Percentiles rank a stretch among this genome's conserved stretches.
Conservation (phyloP, 768 basidiomycete genomes). For the Suillus occidentalis region DNA sequence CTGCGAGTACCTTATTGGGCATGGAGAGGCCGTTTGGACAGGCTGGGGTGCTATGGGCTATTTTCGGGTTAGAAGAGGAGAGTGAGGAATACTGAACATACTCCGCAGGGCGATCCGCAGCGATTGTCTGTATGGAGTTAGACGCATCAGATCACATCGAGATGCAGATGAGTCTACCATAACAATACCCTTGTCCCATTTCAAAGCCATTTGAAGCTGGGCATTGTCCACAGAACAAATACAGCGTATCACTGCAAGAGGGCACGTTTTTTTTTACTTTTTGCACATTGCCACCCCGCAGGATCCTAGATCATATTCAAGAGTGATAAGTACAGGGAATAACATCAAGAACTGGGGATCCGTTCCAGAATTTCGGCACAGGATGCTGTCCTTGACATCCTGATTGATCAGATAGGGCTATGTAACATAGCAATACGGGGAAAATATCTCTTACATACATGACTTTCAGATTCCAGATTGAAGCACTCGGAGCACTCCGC, state of each 20-base stretch:
- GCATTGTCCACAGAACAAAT: background rate
- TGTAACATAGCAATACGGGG: background rate
- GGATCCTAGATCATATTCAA: background rate
- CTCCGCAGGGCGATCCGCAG: background rate
- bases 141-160: background rate
- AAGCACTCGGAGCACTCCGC: too few relatives aligned
- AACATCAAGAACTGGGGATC: background rate
- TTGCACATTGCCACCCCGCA: too few relatives aligned
- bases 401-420: background rate
- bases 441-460: background rate
- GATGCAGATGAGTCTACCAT: background rate
- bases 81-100: slow-evolving; percentile 9
- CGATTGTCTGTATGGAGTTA: background rate
- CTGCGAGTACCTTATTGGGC: slow-evolving; percentile 81
- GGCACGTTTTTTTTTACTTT: background rate
- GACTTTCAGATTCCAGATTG: background rate
- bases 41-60: slow-evolving; percentile 69
- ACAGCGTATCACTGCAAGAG: background rate
- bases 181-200: background rate
- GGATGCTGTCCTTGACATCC: background rate
- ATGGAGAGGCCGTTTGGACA: slow-evolving; percentile 85
- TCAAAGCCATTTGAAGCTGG: background rate
- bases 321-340: background rate
- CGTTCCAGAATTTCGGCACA: background rate
- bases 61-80: slow-evolving; percentile 67